Evolutionary conservation across 1,284 basidiomycete species (phyloP).

Genomic region (Tylopilus sp.): DNA sequence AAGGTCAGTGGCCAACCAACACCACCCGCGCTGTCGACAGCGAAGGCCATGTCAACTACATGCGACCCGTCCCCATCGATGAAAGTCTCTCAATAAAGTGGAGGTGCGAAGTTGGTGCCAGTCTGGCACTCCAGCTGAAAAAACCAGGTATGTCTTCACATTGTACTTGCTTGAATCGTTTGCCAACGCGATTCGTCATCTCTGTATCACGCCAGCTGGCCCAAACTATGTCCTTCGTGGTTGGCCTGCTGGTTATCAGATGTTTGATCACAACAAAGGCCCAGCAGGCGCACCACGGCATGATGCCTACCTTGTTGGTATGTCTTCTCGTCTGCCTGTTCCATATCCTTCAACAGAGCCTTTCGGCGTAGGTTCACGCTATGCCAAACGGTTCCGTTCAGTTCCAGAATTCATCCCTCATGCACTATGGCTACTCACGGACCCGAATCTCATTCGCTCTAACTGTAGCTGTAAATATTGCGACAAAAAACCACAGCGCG

Average conservation of each 20-base stretch:
- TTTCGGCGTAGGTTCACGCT: constrained; percentile 39
- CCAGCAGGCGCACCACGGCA: constrained; percentile 50
- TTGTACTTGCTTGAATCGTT: not conserved
- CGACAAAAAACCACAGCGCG: constrained; percentile 59
- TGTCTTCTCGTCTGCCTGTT: constrained; percentile 18
- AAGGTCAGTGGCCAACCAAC: constrained; percentile 51
- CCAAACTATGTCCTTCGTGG: constrained; percentile 55
- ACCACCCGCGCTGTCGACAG: constrained; percentile 49
- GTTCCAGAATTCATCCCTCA: constrained; percentile 78
- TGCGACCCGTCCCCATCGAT: constrained; percentile 49
- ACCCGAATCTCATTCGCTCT: constrained; percentile 43
- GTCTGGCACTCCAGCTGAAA: constrained; percentile 50
- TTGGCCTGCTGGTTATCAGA: constrained; percentile 66
- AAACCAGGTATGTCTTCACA: constrained; percentile 42
- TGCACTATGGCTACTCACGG: constrained; percentile 70
- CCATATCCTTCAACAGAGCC: not conserved
- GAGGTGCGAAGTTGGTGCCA: constrained; percentile 53
- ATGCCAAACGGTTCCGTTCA: constrained; percentile 62
- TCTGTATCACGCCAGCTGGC: constrained; percentile 38
- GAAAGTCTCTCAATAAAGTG: constrained; percentile 54
- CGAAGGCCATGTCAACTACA: constrained; percentile 67
- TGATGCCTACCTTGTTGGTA: constrained; percentile 75
- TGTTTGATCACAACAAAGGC: constrained; percentile 75
- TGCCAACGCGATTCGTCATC: not conserved
- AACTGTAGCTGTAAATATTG: constrained; percentile 81